Percentiles rank a stretch among this genome's conserved stretches.
These are phyloP conservation scores for Carex parvula DNA, from an alignment of 176 grass and related monocot species.

Conservation along the genomic window DNA sequence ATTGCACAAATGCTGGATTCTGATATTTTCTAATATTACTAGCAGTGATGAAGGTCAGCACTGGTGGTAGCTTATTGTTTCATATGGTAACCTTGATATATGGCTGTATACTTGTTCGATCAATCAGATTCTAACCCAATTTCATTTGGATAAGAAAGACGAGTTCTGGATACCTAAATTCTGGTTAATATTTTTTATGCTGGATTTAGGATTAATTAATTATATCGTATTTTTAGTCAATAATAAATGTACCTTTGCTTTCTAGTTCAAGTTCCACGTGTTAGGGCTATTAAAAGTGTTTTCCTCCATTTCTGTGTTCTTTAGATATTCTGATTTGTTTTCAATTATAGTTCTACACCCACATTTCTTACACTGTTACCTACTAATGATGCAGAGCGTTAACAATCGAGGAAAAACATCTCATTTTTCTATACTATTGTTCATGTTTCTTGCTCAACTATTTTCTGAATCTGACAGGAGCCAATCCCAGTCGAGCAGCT, in stretches of 20 bases:
- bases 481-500: slow-evolving; percentile 92
- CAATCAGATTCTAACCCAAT: not conserved
- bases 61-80: not conserved
- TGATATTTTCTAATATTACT: not conserved
- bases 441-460: not conserved
- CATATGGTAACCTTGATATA: not conserved
- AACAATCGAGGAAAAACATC: not conserved
- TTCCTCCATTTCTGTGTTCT: not conserved
- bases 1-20: not conserved
- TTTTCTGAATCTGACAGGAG: slow-evolving; percentile 29
- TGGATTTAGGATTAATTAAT: not conserved
- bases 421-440: not conserved
- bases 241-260: not conserved
- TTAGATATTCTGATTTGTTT: not conserved
- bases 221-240: not conserved
- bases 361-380: not conserved
- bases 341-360: not conserved
- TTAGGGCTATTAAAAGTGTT: not conserved
- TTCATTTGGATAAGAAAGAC: not conserved
- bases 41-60: not conserved
- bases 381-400: not conserved
- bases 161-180: not conserved
- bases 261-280: not conserved
- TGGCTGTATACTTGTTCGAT: not conserved
- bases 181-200: not conserved